Base-by-base conservation (phyloP, 495 filamentous ascomycete species). In the Zalerion maritima region DNA sequence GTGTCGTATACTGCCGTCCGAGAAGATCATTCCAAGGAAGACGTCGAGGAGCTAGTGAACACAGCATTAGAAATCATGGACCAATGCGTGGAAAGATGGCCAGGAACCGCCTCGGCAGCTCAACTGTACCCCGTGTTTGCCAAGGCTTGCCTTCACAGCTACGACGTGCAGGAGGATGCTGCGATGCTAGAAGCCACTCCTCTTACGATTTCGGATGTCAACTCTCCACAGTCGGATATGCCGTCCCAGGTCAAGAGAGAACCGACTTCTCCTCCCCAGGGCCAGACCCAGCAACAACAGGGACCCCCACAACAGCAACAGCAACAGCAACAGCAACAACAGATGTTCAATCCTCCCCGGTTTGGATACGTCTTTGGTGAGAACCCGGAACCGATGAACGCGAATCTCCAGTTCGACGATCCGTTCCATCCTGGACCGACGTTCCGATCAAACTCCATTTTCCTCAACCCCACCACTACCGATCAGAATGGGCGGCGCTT, bases 1-100 rank as follows among this genome's bases (percentile, higher is more conserved):
- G 64, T 91, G 14, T 87, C 81, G 2, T 91, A 87, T 43, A 67
- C 75, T 8, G 81, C 86, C 32, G 70, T 94, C 25, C 78, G 87
- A 14, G 60, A 59, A 25, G 54, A 68, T 15, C 73, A 92, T 49
- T 42, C 57, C 9, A 68, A 69, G 14, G 73, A 79, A 21, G 73
- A 85, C 41, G 71, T 91, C 7, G 71, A 83, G 45, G 54, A 64
- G 16, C 63, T 81, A 32, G 62, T 91, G 13, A 60, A 73, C 15
- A 66, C 69, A 19, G 79, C 79, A 3, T 46, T 93, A 18, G 76
- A 87, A 31, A 70, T 74, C 9, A 77, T 96, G 29, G 55, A 68
- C 13, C 68, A 71, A 26, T 75, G 81, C 29, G 74, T 78, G 2
- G 75, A 83, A 41, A 68, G 81, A 15, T 93, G 87, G 87, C 87